Percentiles rank a stretch among this genome's conserved stretches.
phyloP scores from a whole-genome alignment of 371 early-diverging fungal species.

The Batrachochytrium dendrobatidis region DNA sequence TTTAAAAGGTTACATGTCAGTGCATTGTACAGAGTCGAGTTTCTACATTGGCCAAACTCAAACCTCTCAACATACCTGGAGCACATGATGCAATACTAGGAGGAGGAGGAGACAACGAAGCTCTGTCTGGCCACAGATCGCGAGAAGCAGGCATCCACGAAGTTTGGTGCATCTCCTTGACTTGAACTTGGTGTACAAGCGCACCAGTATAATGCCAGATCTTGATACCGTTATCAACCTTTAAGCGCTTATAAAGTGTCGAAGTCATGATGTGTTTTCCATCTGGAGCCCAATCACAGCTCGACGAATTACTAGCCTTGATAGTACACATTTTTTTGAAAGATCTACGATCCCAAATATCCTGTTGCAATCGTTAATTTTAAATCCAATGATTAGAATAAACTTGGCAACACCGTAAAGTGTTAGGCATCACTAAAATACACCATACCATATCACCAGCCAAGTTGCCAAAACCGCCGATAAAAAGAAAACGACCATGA shows the following conservation, averaged over 20 bases:
- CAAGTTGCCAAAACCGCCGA: constrained; percentile 95
- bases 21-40: constrained; percentile 1
- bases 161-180: constrained; percentile 78
- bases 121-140: constrained; percentile 60
- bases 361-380: constrained; percentile 22
- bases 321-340: constrained; percentile 71
- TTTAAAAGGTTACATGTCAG: constrained; percentile 45
- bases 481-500: constrained; percentile 74
- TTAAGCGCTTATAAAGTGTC: constrained; percentile 83
- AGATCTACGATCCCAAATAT: constrained; percentile 83
- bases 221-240: constrained; percentile 95
- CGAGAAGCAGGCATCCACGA: constrained; percentile 49
- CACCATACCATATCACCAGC: constrained; percentile 64
- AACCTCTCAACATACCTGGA: neutral
- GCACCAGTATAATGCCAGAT: constrained; percentile 94
- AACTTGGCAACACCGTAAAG: too few species aligned
- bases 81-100: neutral
- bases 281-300: constrained; percentile 87
- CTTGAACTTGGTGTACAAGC: constrained; percentile 62
- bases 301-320: constrained; percentile 73
- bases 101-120: constrained; percentile 51
- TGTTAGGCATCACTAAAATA: too few species aligned
- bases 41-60: neutral
- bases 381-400: neutral
- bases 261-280: constrained; percentile 88